Evolutionary conservation across 139 green algal genomes (phyloP).

Genomic region (Closterium sp.): DNA sequence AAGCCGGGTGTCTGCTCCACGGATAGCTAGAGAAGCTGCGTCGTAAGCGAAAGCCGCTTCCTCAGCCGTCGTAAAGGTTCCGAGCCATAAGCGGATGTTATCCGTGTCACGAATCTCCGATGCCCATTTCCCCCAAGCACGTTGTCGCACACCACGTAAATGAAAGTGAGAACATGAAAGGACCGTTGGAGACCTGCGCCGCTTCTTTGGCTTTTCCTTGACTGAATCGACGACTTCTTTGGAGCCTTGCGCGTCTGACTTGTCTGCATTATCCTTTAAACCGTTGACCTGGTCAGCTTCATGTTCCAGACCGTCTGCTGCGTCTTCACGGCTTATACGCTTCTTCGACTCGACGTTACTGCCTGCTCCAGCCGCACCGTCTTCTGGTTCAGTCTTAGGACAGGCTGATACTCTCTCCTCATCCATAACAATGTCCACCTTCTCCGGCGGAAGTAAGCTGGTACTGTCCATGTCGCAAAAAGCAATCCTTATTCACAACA

Average conservation of each 20-base stretch:
- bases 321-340: neutral
- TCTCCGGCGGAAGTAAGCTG: neutral
- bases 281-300: neutral
- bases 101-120: conserved; percentile 94
- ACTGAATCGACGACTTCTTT: neutral
- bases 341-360: neutral
- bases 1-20: conserved; percentile 75
- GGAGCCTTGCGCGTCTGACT: neutral
- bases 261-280: neutral
- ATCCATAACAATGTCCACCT: neutral
- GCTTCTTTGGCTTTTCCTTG: neutral
- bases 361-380: neutral
- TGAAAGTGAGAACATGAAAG: neutral
- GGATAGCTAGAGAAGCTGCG: conserved; percentile 79
- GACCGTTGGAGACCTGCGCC: neutral
- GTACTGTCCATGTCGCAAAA: neutral
- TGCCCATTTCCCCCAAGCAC: conserved; percentile 96
- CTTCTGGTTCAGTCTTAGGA: neutral
- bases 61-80: conserved; percentile 94
- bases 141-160: conserved; percentile 84
- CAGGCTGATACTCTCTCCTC: neutral
- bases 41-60: conserved; percentile 93
- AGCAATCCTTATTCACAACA: neutral
- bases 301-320: neutral
- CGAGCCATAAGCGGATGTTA: conserved; percentile 80